Evolutionary conservation across 345 rosid genomes (phyloP), one percentile per base, ranked within the genome.

Genomic region (Linum trigynum): DNA sequence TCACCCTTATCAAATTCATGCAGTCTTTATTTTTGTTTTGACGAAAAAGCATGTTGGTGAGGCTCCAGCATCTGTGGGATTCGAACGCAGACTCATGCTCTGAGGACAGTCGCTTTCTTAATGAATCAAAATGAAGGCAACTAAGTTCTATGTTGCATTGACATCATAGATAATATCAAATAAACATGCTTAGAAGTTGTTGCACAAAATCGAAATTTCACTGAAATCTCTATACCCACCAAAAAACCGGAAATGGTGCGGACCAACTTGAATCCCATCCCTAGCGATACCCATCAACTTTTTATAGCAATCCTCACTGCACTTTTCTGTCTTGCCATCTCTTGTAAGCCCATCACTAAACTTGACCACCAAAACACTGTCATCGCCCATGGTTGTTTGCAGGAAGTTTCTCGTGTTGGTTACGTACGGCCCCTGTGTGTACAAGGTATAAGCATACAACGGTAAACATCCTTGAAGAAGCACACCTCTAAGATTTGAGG

Each of bases 361-460:
- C 77, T 86, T 88, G 65, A 88, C 98, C 9, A 77, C 59, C 62
- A 91, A 72, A 67, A 91, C 84, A 65, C 88, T 86, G 0, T 88
- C 94, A 79, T 91, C 96, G 32, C 96, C 98, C 66, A 91, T 40
- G 51, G 70, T 82, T 69, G 77, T 84, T 76, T 86, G 96, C 5
- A 91, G 67, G 72, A 82, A 87, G 67, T 85, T 85, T 71, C 67
- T 77, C 42, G 69, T 68, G 61, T 55, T 61, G 12, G 77, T 66
- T 14, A 79, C 65, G 57, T 60, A 74, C 64, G 96, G 98, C 4
- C 94, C 98, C 98, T 88, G 65, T 62, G 51, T 45, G 23, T 4
- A 37, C 38, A 38, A 69, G 10, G n/a, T 37, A 10, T 45, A 67
- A 32, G 5, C 16, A 53, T 10, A 35, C 7, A 4, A 3, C 5